phyloP scores from a whole-genome alignment of 2,329 filamentous ascomycete genomes.

The Aspergillus sp. region DNA sequence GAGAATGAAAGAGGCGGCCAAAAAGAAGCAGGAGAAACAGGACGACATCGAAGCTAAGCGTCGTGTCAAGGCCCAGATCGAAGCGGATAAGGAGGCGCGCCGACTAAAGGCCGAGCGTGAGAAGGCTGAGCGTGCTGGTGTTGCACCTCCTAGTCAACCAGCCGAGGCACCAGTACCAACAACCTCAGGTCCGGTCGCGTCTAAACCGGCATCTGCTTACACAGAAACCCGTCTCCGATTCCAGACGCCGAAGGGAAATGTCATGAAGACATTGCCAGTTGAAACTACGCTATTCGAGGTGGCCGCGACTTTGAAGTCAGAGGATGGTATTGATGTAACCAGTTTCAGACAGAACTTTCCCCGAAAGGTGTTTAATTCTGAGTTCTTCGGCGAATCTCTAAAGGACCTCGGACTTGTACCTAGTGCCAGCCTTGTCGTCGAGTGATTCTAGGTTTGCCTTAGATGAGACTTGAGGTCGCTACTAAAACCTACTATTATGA shows the following conservation, averaged over 20 bases:
- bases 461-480: not conserved
- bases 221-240: slow-evolving; percentile 79
- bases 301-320: slow-evolving; percentile 69
- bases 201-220: slow-evolving; percentile 69
- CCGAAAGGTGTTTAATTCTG: slow-evolving; percentile 69
- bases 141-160: slow-evolving; percentile 51
- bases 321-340: slow-evolving; percentile 68
- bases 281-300: slow-evolving; percentile 94
- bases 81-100: slow-evolving; percentile 88
- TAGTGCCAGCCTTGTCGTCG: slow-evolving; percentile 81
- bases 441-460: slow-evolving; percentile 33
- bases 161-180: slow-evolving; percentile 46
- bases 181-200: slow-evolving; percentile 48
- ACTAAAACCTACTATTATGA: slow-evolving; percentile 2
- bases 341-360: slow-evolving; percentile 88
- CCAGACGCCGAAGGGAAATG: slow-evolving; percentile 71
- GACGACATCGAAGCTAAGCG: slow-evolving; percentile 84
- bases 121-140: slow-evolving; percentile 83
- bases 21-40: slow-evolving; percentile 83
- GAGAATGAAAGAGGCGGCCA: slow-evolving; percentile 84
- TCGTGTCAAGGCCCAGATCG: slow-evolving; percentile 88
- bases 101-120: slow-evolving; percentile 80
- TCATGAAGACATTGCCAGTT: slow-evolving; percentile 84
- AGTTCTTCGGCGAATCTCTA: slow-evolving; percentile 86
- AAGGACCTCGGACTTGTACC: slow-evolving; percentile 90